Evolutionary conservation across 1,139 yeast genomes (phyloP), one percentile per base, ranked within the genome.

Genomic region (Williopsis jadinii): DNA sequence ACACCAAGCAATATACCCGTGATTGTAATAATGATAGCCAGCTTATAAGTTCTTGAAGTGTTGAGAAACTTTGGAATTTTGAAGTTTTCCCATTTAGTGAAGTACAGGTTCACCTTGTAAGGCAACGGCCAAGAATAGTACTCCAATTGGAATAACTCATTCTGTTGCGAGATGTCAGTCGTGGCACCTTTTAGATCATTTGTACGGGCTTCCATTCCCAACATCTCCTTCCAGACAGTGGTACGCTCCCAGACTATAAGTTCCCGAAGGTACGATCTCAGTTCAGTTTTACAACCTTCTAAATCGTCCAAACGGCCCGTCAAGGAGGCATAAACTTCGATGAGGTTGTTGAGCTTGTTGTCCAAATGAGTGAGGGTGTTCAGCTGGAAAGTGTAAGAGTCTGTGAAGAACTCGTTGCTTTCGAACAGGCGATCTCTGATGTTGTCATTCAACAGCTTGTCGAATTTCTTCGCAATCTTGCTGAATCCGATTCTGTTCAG

Each of bases 171-270:
- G 19, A 51, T 53, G 29, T 55, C 61, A 13, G 56, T 46, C 6
- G 46, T 37, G 13, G 41, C 39, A 33, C 50, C 52, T 14, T 45
- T 51, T 24, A 60, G 46, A 28, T 55, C 58, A 28, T 58, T 59
- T 28, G 59, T 56, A 37, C 71, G 70, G 45, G 79, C 70, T 52
- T 77, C 81, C 42, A 79, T 60, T 1, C 84, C 82, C 46, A 79
- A 67, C 79, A 80, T 75, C 55, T 80, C 85, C 54, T 80, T 74
- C 86, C 86, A 80, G 6, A 80, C 80, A 1, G 84, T 80, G 47
- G 79, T 77, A 62, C 86, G 68, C 58, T 80, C 86, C 83, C 86
- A 81, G 9, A 81, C 85, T 40, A 81, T 82, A 54, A 80, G 85
- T 48, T 81, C 87, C 55, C 84, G 72, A 45, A 81, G 64, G 52